phyloP scores from a whole-genome alignment of 2,329 filamentous ascomycete genomes.

The Cercospora brassicicola region DNA sequence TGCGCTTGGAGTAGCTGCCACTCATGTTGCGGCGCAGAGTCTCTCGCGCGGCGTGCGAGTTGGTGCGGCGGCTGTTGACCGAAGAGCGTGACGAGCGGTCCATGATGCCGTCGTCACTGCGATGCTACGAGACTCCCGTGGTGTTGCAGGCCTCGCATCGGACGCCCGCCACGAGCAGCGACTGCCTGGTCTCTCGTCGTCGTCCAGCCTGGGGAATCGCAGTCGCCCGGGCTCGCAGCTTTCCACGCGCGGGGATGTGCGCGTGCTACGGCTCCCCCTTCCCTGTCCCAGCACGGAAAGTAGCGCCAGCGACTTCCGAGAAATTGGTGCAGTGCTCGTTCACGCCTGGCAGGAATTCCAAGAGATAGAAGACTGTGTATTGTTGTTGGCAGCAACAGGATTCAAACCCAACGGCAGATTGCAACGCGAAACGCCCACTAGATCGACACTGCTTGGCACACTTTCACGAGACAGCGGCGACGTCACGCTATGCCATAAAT shows the following conservation, averaged over 20 bases:
- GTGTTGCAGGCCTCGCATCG: background rate
- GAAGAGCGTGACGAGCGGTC: slow-evolving; percentile 36
- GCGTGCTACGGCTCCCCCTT: background rate
- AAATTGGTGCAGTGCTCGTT: background rate
- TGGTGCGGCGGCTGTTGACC: slow-evolving; percentile 43
- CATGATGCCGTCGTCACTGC: slow-evolving; percentile 23
- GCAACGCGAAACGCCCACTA: slow-evolving; percentile 2
- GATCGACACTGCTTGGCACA: slow-evolving; percentile 2
- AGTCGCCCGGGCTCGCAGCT: background rate
- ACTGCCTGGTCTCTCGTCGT: background rate
- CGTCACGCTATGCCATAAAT: slow-evolving; percentile 1
- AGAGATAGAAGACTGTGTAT: background rate
- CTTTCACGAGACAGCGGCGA: slow-evolving; percentile 4
- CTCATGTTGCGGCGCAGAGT: slow-evolving; percentile 43
- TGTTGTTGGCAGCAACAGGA: background rate
- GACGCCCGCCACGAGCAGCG: background rate
- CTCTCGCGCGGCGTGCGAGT: slow-evolving; percentile 46
- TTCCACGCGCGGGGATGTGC: slow-evolving; percentile 2
- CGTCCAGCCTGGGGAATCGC: background rate
- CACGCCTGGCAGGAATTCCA: background rate
- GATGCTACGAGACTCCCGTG: background rate
- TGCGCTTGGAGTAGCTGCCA: slow-evolving; percentile 32
- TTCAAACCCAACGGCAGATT: background rate
- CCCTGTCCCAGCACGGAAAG: background rate
- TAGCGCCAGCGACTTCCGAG: background rate